These are phyloP conservation scores for Ophiostoma triangulosporum DNA, from an alignment of 2,329 filamentous ascomycete species.

Conservation along the genomic window DNA sequence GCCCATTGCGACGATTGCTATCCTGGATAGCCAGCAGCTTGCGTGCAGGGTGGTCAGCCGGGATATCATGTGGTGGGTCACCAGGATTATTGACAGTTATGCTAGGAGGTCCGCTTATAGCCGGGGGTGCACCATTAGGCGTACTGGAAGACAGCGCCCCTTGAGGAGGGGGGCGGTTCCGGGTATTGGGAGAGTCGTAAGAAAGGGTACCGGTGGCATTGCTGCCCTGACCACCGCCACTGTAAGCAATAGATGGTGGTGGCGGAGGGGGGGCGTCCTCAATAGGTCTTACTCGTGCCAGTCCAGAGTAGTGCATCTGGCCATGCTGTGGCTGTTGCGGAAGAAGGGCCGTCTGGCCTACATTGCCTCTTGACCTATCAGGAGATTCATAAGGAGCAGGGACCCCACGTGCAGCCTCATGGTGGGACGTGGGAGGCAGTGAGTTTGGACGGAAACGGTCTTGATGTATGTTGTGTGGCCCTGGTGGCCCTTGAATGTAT, in stretches of 20 bases:
- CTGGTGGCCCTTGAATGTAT: conserved; percentile 24
- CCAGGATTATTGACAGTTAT: conserved; percentile 2
- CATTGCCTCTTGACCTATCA: conserved; percentile 32
- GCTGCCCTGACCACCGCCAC: conserved; percentile 19
- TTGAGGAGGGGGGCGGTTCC: background rate
- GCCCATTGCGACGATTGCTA: conserved; percentile 59
- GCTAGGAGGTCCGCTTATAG: conserved; percentile 20
- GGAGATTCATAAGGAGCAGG: conserved; percentile 33
- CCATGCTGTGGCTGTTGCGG: conserved; percentile 15
- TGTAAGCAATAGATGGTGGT: conserved; percentile 38
- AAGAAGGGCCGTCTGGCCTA: conserved; percentile 13
- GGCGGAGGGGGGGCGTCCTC: conserved; percentile 32
- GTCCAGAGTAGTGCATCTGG: background rate
- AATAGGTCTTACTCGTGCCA: conserved; percentile 26
- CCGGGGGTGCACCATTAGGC: background rate
- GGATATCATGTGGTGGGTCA: conserved; percentile 32
- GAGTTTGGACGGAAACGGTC: conserved; percentile 26
- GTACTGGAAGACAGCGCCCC: background rate
- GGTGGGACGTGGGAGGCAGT: conserved; percentile 21
- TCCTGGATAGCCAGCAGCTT: conserved; percentile 68
- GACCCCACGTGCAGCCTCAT: conserved; percentile 14
- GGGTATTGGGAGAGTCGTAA: background rate
- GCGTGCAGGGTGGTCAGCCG: conserved; percentile 46
- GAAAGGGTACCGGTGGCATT: background rate
- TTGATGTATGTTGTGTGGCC: conserved; percentile 17